A percentile compares a stretch with the other conserved stretches of the same genome.
phyloP scores from a whole-genome alignment of 1,139 yeast species.

The Diutina neorugosa region DNA sequence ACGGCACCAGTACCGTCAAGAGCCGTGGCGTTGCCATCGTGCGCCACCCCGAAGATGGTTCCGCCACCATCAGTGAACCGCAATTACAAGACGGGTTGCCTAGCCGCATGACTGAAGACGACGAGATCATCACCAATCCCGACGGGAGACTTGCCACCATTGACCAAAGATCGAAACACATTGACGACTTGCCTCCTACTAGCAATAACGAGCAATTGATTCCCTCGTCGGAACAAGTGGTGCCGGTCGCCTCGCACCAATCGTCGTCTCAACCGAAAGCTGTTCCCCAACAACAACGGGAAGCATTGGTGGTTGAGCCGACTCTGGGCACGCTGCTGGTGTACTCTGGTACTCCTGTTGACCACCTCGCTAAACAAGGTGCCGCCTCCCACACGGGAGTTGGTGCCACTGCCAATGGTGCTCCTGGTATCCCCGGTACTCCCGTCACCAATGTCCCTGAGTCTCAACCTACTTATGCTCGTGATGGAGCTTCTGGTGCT shows the following conservation, averaged over 20 bases:
- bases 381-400: background rate
- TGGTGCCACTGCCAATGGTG: background rate
- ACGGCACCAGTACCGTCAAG: background rate
- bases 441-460: background rate
- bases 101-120: background rate
- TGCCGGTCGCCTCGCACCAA: background rate
- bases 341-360: background rate
- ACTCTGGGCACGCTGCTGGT: background rate
- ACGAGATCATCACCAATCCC: background rate
- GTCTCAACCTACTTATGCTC: background rate
- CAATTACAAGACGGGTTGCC: background rate
- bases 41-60: background rate
- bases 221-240: background rate
- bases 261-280: background rate
- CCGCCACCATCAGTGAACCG: background rate
- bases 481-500: background rate
- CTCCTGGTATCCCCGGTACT: background rate
- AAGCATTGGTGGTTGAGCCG: background rate
- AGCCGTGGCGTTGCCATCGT: background rate
- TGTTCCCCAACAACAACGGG: background rate
- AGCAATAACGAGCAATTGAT: background rate
- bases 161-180: background rate
- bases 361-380: background rate
- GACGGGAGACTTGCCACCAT: background rate
- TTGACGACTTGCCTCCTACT: background rate